Base-by-base conservation (phyloP, 805 yeast genomes). In the Candida oleophila region DNA sequence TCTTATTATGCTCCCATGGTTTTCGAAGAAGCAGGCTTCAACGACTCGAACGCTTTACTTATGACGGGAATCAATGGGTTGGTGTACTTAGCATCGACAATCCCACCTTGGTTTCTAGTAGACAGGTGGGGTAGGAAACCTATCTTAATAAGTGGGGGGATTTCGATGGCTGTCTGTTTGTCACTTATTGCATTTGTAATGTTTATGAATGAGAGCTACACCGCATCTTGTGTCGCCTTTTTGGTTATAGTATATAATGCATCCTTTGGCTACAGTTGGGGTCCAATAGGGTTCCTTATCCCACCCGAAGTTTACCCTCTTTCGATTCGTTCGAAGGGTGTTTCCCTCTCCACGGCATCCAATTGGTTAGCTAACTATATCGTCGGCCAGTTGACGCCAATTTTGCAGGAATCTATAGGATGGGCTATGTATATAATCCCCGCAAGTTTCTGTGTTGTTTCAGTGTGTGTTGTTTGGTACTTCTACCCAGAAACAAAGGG, bases 1-100 rank as follows among this genome's bases (percentile, higher is more conserved):
- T 72, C 80, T 0, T 81, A 79, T 56, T 81, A 80, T 52, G 83
- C 85, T 0, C 82, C 83, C 3, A 68, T 77, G 56, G 78, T 80
- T 41, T 80, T 77, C 52, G 74, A 72, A 48, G 61, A 68, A 28
- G 77, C 77, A 1, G 77, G 77, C 8, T 72, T 71, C 56, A 69
- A 61, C 49, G 66, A 71, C 49, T 60, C 72, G 34, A 61, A 66
- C 43, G 76, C 77, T 1, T 57, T 73, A 35, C 52, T 73, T 19
- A 71, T 73, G 76, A 71, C 77, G 2, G 77, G 76, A 8, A 59
- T 73, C 44, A 72, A 72, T 46, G 66, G 69, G 12, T 47, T 70
- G 21, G 67, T 73, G 4, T 72, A 72, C 51, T 60, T 71, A 22
- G 51, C 61, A 22, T 64, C 70, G 40, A 73, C 77, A 2, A 61